phyloP scores from a whole-genome alignment of 2,329 filamentous ascomycete species.

The Colletotrichum sp. region DNA sequence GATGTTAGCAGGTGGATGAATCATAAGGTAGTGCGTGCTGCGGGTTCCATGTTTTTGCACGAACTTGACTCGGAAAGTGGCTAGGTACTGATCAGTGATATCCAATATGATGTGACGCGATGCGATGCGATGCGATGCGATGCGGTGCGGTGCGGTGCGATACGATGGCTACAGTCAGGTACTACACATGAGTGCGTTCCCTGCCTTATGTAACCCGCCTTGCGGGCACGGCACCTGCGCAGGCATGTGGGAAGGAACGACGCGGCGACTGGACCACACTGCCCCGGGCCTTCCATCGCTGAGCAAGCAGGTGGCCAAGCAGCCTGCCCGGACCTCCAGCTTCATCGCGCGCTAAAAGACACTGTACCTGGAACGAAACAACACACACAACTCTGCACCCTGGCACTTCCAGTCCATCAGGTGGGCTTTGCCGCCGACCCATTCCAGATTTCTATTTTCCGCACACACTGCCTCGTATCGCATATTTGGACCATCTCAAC shows the following conservation, averaged over 20 bases:
- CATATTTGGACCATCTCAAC: not conserved
- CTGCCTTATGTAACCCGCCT: not conserved
- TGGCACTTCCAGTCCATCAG: not conserved
- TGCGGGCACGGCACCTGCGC: too few relatives aligned
- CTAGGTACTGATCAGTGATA: not conserved
- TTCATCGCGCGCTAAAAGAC: not conserved
- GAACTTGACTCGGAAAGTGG: not conserved
- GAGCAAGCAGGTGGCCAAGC: not conserved
- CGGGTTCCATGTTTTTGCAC: not conserved
- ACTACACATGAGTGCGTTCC: not conserved
- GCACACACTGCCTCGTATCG: slow-evolving; percentile 11
- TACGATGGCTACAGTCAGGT: not conserved
- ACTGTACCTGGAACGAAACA: slow-evolving; percentile 11
- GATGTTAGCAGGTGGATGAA: not conserved
- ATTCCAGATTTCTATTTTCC: not conserved
- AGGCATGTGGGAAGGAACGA: not conserved
- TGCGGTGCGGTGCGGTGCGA: not conserved
- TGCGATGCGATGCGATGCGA: not conserved
- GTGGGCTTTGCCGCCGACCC: not conserved
- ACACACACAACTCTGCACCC: not conserved
- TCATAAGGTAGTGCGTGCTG: not conserved
- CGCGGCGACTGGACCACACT: not conserved
- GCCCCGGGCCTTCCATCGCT: not conserved
- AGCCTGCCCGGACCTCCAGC: not conserved
- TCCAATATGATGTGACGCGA: not conserved